Evolutionary conservation across 108 stramenopile species (phyloP).

Genomic region (Cyclostephanos tholiformis): DNA sequence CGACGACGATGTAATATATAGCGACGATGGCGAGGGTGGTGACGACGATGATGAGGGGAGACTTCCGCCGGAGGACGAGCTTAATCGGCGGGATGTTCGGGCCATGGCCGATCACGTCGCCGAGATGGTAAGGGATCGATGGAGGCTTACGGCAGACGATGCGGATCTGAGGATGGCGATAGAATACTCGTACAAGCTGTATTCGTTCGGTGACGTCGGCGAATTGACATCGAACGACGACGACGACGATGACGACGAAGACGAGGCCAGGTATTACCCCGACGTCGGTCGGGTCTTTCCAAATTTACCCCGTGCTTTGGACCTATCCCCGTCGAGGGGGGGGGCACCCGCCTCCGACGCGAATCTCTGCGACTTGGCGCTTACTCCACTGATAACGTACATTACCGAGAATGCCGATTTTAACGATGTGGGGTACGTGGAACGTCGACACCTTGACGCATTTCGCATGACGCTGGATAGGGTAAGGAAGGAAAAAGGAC

Average conservation of each 20-base stretch:
- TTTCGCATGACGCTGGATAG: slow-evolving; percentile 26
- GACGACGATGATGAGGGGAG: slow-evolving; percentile 13
- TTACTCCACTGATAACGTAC: slow-evolving; percentile 29
- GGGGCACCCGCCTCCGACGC: neutral
- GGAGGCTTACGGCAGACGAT: slow-evolving; percentile 24
- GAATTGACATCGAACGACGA: neutral
- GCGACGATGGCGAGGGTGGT: neutral
- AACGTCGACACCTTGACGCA: slow-evolving; percentile 34
- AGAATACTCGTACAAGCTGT: slow-evolving; percentile 33
- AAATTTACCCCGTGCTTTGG: slow-evolving; percentile 19
- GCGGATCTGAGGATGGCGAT: slow-evolving; percentile 30
- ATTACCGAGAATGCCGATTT: slow-evolving; percentile 10
- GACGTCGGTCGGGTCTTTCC: slow-evolving; percentile 11
- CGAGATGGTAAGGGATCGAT: slow-evolving; percentile 18
- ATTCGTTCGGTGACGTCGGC: slow-evolving; percentile 36
- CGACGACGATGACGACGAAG: slow-evolving; percentile 3
- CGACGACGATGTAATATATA: too few species aligned
- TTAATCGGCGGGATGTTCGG: slow-evolving; percentile 12
- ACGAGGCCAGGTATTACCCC: too few species aligned
- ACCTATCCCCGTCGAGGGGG: slow-evolving; percentile 15
- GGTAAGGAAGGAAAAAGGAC: neutral
- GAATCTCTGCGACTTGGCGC: slow-evolving; percentile 10
- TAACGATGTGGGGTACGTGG: slow-evolving; percentile 12
- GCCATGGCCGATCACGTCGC: slow-evolving; percentile 24
- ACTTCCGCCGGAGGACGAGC: slow-evolving; percentile 24